Conservation (phyloP, 2,329 filamentous ascomycete genomes). For the Monosporascus sp. region DNA sequence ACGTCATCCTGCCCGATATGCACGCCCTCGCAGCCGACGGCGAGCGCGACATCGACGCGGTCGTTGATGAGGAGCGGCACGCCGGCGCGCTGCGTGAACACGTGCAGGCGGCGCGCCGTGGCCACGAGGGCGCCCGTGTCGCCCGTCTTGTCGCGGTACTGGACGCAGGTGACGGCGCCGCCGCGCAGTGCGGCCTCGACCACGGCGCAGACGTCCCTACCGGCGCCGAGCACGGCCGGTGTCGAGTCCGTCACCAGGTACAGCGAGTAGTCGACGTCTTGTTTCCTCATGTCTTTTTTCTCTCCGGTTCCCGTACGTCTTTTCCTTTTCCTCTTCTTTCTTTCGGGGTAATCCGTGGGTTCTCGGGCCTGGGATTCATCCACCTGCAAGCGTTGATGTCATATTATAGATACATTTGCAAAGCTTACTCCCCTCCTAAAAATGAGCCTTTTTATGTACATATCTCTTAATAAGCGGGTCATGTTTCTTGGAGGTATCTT, state of each 20-base stretch:
- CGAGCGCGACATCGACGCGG: constrained; percentile 80
- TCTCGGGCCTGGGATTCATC: no score
- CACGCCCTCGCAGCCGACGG: constrained; percentile 82
- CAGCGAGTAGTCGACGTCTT: constrained; percentile 66
- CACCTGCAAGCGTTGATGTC: no score
- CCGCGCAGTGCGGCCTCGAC: constrained; percentile 64
- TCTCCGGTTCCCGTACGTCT: background rate
- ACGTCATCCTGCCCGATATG: constrained; percentile 96
- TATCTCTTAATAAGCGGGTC: no score
- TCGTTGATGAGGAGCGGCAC: constrained; percentile 92
- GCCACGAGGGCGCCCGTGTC: constrained; percentile 66
- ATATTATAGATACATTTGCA: no score
- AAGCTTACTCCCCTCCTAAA: no score
- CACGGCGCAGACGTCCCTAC: constrained; percentile 62
- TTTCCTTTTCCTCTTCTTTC: background rate
- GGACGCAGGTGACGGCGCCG: constrained; percentile 80
- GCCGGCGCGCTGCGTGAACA: constrained; percentile 57
- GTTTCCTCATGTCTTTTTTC: constrained; percentile 23
- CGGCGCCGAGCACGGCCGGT: constrained; percentile 65
- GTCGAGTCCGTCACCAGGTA: constrained; percentile 95
- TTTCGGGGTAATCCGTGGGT: background rate
- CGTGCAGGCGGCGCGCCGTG: constrained; percentile 67
- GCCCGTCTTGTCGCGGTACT: constrained; percentile 83
- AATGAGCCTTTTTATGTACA: no score
- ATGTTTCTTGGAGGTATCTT: no score